phyloP scores from a whole-genome alignment of 352 stramenopile species.

The Achlya hypogyna region DNA sequence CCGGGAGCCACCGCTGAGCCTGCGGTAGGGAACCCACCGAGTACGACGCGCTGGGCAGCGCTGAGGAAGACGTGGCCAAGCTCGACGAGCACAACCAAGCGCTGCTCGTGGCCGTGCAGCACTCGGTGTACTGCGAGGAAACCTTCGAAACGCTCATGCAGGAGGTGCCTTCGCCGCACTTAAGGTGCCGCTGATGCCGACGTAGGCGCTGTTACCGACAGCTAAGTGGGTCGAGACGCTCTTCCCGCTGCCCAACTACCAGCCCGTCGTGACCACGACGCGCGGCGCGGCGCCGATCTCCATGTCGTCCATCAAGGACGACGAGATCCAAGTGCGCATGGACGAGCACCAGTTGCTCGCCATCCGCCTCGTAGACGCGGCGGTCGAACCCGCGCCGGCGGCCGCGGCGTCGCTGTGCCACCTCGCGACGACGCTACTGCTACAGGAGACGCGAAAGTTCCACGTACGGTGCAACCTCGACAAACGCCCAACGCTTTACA shows the following conservation, averaged over 20 bases:
- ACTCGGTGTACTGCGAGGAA: slow-evolving; percentile 82
- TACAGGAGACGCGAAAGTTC: slow-evolving; percentile 71
- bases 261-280: background rate
- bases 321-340: slow-evolving; percentile 69
- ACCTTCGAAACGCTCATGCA: slow-evolving; percentile 78
- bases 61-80: slow-evolving; percentile 9
- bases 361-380: slow-evolving; percentile 61
- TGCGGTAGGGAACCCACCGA: background rate
- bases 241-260: slow-evolving; percentile 13
- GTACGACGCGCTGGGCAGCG: background rate
- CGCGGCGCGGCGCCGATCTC: background rate
- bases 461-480: slow-evolving; percentile 35
- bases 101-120: slow-evolving; percentile 70
- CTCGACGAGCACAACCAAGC: slow-evolving; percentile 39
- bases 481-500: background rate
- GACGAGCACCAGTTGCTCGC: slow-evolving; percentile 64
- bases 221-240: slow-evolving; percentile 14
- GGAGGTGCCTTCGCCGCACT: slow-evolving; percentile 26
- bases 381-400: slow-evolving; percentile 11
- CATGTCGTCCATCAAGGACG: slow-evolving; percentile 30
- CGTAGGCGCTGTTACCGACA: slow-evolving; percentile 14
- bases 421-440: slow-evolving; percentile 57
- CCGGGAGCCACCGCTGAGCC: background rate
- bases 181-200: background rate
- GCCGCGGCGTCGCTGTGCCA: slow-evolving; percentile 42